These are phyloP conservation scores for Echium plantagineum DNA, from an alignment of 257 asterid genomes.

Conservation along the genomic window DNA sequence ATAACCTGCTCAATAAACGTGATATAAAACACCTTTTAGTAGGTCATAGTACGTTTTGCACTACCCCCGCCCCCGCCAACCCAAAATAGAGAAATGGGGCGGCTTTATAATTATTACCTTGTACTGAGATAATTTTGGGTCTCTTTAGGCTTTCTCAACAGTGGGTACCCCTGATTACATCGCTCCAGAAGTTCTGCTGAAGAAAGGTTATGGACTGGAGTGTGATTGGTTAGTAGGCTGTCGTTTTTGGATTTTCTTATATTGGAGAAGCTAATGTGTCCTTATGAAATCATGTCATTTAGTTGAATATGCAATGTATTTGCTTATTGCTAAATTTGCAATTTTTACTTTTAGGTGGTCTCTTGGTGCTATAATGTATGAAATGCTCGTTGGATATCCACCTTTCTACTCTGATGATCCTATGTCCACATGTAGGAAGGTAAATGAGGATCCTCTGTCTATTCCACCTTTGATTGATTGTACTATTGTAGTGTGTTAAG, in stretches of 20 bases:
- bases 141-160: slow-evolving; percentile 87
- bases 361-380: slow-evolving; percentile 97
- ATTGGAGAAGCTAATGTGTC: neutral
- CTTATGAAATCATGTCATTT: neutral
- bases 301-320: neutral
- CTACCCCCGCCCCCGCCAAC: neutral
- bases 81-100: neutral
- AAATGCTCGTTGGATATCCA: slow-evolving; percentile 98
- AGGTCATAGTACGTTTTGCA: neutral
- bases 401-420: slow-evolving; percentile 98
- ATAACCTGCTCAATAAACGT: neutral
- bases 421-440: slow-evolving; percentile 99
- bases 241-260: slow-evolving; percentile 7
- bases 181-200: slow-evolving; percentile 91
- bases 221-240: slow-evolving; percentile 84
- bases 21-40: no score
- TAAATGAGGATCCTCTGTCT: slow-evolving; percentile 18
- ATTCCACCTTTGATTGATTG: slow-evolving; percentile 7
- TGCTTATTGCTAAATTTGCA: neutral
- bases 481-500: neutral
- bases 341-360: slow-evolving; percentile 75
- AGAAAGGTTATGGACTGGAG: slow-evolving; percentile 98
- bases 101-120: neutral
- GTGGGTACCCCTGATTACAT: slow-evolving; percentile 98
- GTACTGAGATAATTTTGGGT: slow-evolving; percentile 1